Base-by-base conservation (phyloP, 139 green algal species). In the Chlorella sorokiniana region DNA sequence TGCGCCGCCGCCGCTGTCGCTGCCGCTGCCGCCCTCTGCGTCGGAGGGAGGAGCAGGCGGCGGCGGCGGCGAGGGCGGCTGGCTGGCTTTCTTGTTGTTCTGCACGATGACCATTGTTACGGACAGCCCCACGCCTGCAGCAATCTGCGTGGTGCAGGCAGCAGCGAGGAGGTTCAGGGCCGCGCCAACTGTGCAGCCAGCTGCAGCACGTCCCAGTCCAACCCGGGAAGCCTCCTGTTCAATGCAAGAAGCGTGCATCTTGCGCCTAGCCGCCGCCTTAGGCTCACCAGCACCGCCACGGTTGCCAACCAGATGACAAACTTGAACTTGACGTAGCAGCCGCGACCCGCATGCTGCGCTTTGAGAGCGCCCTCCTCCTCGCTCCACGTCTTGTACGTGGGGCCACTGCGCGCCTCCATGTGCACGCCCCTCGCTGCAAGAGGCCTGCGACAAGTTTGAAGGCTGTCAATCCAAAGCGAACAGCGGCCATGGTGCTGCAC, bases 321-420 rank as follows among this genome's bases (percentile, higher is more conserved):
- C 71, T 84, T 86, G 38, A 84, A 84, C 29, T n/a, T 16, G 4
- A 44, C 63, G 78, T 41, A 79, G 79, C 45, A 79, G 79, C 37
- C 23, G 73, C 38, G 54, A 2, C 54, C 37, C 37, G 69, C 10
- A 29, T 71, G 35, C 6, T 64, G 31, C 63, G 63, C 8, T 7
- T 23, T 61, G 70, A 29, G 31, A 1, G 54, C 31, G 37, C 41
- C 73, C 73, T 69, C 73, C 20, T 79, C 54, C 0, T 79, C 71
- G 25, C 22, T 68, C 73, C 51, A 69, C 0, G 20, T 68, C 31
- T 76, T 76, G 69, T 37, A 33, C 18, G 33, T 4, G 10, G 69
- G 42, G 3, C 22, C 29, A 1, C 8, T 8, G 41, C 42, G 41
- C 27, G 44, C 42, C 22, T 69, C 62, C 2, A 69, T 18, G 3